Base-by-base conservation (phyloP, 148 eudicot genomes). In the Chenopodium berlandieri region DNA sequence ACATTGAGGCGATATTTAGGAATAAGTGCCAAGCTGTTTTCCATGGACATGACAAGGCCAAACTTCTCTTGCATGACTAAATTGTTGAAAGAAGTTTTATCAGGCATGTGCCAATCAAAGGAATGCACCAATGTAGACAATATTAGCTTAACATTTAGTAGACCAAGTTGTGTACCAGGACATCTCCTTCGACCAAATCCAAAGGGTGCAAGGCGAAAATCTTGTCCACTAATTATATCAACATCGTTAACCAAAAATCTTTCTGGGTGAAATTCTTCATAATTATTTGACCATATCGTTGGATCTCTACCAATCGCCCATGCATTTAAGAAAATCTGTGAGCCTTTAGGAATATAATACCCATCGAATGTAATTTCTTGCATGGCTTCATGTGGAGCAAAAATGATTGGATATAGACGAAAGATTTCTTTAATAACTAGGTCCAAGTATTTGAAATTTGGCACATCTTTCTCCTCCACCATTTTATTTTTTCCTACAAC, bases 91-190 rank as follows among this genome's bases (percentile, higher is more conserved):
- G 70, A 80, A 52, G n/a, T 72, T 1, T 50, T 50, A 72, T 80
- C 22, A 4, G 83, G 88, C 50, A 89, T 75, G 47, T 81, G 78
- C 87, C 88, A 90, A 81, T 86, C 78, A 68, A 90, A 90, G 69
- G 84, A 86, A 78, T 90, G 90, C 47, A 88, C 88, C 76, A 90
- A 40, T 46, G 88, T 89, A 0, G 92, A 84, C 66, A 88, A 76
- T 71, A 85, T 25, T 20, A 84, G 37, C 27, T 81, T 81, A 3
- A 85, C 78, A 31, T 70, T 81, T 7, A 68, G 58, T 4, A 90
- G 71, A 0, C 89, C 92, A 50, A 88, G 75, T 6, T 82, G 81
- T 67, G 85, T 63, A 27, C 90, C 90, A 0, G 87, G 89, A n/a
- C 88, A 87, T 4, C 81, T 79, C 66, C 91, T 80, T 9, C 82